A percentile compares a stretch with the other conserved stretches of the same genome.
Evolutionary conservation across 768 basidiomycete species (phyloP).

Genomic region (Vishniacozyma victoriae): DNA sequence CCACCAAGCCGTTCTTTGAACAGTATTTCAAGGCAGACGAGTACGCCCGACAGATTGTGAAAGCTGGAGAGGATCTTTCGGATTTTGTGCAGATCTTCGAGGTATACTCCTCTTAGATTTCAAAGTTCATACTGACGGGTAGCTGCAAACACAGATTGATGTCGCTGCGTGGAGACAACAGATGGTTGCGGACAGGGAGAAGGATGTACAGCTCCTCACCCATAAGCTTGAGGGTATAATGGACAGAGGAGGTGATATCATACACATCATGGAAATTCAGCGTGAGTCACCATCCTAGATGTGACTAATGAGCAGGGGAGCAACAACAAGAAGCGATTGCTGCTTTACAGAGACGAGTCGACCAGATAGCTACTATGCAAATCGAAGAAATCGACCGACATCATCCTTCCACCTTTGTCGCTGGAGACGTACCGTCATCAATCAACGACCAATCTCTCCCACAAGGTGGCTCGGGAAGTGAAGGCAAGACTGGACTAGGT

Average conservation of each 20-base stretch:
- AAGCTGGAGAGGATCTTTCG: slow-evolving; percentile 55
- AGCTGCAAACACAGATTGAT: slow-evolving; percentile 28
- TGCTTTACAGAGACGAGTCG: slow-evolving; percentile 64
- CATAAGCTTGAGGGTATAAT: not conserved
- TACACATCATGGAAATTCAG: not conserved
- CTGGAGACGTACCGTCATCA: not conserved
- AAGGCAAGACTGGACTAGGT: no score
- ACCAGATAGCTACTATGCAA: slow-evolving; percentile 32
- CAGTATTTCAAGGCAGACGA: slow-evolving; percentile 71
- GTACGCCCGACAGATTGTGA: slow-evolving; percentile 54
- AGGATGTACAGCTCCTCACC: slow-evolving; percentile 48
- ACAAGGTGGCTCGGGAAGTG: not conserved
- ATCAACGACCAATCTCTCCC: not conserved
- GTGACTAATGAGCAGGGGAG: slow-evolving; percentile 39
- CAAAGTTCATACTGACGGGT: not conserved
- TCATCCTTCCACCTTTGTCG: slow-evolving; percentile 9
- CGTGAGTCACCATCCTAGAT: not conserved
- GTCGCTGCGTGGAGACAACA: slow-evolving; percentile 47
- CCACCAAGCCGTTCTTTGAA: slow-evolving; percentile 66
- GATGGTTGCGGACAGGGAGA: slow-evolving; percentile 58
- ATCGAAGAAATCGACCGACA: slow-evolving; percentile 26
- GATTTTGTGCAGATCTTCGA: slow-evolving; percentile 59
- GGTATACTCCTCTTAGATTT: slow-evolving; percentile 33
- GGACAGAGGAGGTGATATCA: not conserved
- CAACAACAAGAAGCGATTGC: slow-evolving; percentile 78